Base-by-base conservation (phyloP, 441 rosid genomes). In the Adansonia rubrostipa region DNA sequence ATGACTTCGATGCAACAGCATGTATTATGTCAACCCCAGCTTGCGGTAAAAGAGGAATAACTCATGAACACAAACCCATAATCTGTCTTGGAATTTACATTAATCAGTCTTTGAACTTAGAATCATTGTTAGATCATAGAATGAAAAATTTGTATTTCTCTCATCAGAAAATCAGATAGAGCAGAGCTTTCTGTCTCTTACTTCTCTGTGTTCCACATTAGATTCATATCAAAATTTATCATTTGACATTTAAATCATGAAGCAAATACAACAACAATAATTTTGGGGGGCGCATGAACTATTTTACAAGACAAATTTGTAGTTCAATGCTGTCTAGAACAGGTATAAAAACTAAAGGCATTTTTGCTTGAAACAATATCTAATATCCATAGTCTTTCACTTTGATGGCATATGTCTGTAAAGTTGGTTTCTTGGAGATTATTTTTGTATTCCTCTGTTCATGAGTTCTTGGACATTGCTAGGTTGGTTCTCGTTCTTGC, bases 401-500 rank as follows among this genome's bases (percentile, higher is more conserved):
- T 44, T 9, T 54, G 17, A 36, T 36, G 48, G 33, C 64, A 14
- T 54, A 36, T 33, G 10, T 17, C 36, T 54, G 10, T 54, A 40
- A 40, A 65, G 11, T 65, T 42, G 11, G 24, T 9, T n/a, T 40
- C 22, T 65, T 17, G 4, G 70, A 42, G n/a, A 51, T 50, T 17
- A 50, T 17, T 33, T 36, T 58, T 44, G 24, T 6, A 33, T 33
- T 33, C 67, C 44, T 45, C 44, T 44, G 15, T 60, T 61, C 1
- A 36, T 3, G 11, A 45, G 70, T 33, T 60, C 45, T 36, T n/a
- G 7, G 8, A 56, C 3, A 62, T 62, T 75, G 70, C 69, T 62
- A 75, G 60, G 15, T 47, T 75, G 10, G 22, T 22, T 15, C 56
- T 42, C 70, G 33, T 63, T 63, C 48, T 22, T 74, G 58, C 62